Base-by-base conservation (phyloP, 1,284 basidiomycete genomes). In the Ustilago tritici region DNA sequence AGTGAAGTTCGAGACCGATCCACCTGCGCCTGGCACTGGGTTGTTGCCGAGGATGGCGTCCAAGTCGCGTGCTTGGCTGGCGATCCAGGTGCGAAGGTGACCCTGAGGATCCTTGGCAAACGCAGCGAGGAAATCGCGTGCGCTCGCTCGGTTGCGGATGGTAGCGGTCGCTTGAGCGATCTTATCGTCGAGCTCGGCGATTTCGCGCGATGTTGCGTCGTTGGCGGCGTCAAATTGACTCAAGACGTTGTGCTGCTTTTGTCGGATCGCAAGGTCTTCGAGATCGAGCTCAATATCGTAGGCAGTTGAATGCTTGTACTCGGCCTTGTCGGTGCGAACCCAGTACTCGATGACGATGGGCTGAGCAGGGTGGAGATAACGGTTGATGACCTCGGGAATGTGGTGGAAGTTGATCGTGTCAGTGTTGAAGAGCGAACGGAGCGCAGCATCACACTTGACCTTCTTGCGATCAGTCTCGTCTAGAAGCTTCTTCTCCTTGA, bases 201-300 rank as follows among this genome's bases (percentile, higher is more conserved):
- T 88, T 67, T 92, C 90, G 69, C 90, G 90, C 4, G 89, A 88
- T 9, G 72, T 63, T 28, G 71, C 35, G 46, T 87, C 86, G 50
- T 90, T 91, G 69, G 93, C 91, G 58, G 91, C 91, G 76, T 90
- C 92, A 59, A 92, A 89, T 73, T 90, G 90, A n/a, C 92, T 87
- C 38, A 93, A 89, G n/a, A 92, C 91, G 3, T 90, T 87, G 62
- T 89, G 89, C 91, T 95, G 93, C 72, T 92, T 91, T 62, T 88
- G 89, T 86, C 94, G 95, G 67, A 93, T 86, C 0, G 87, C 87
- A 12, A 90, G 88, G 84, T 98, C 95, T 82, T 98, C 95, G 83
- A 93, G 90, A 84, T 95, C 95, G 23, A 98, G 88, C 64, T 96
- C 93, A 28, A 96, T 90, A 83, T 98, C 95, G 89, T 91, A 98